Base-by-base conservation (phyloP, 345 rosid species). In the Populus ilicifolia region DNA sequence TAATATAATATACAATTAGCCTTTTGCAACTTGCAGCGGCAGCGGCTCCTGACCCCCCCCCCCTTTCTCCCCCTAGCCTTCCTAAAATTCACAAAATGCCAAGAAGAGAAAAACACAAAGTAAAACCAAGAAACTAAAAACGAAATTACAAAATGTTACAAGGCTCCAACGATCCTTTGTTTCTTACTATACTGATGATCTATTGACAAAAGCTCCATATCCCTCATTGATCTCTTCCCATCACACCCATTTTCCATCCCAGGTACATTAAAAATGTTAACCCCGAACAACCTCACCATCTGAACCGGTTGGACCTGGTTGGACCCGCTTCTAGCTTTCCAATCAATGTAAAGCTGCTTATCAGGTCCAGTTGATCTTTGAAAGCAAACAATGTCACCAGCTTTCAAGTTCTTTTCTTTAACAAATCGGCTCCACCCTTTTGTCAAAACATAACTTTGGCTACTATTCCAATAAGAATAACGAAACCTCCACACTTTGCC, bases 401-500 rank as follows among this genome's bases (percentile, higher is more conserved):
- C 93, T 72, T 87, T 86, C 36, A 95, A 77, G 67, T 75, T 86
- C 87, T 89, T 95, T 83, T 93, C 99, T 84, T 89, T 91, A 4
- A 95, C 99, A 54, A 90, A 95, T 10, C 94, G 85, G 89, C 93
- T 93, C 99, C 98, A 95, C 8, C 99, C 99, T 82, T 92, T 92
- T 2, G 99, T 95, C 76, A 95, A 85, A 67, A 93, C 99, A 54
- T 93, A 95, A 77, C 98, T 95, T 52, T 90, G 99, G 85, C 98
- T 93, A 67, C 97, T 95, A 66, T 90, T 95, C 99, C 99, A 95
- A 76, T 95, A 95, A 5, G 99, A 95, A 79, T 95, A 95, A 77
- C 98, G 85, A 68, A 95, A 95, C 79, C 99, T 80, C 98, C 99
- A 95, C 33, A 92, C 90, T 79, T 89, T 93, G 0, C 99, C 94